These are phyloP conservation scores for Aspergillus hiratsukae DNA, from an alignment of 2,329 filamentous ascomycete species.

Conservation along the genomic window DNA sequence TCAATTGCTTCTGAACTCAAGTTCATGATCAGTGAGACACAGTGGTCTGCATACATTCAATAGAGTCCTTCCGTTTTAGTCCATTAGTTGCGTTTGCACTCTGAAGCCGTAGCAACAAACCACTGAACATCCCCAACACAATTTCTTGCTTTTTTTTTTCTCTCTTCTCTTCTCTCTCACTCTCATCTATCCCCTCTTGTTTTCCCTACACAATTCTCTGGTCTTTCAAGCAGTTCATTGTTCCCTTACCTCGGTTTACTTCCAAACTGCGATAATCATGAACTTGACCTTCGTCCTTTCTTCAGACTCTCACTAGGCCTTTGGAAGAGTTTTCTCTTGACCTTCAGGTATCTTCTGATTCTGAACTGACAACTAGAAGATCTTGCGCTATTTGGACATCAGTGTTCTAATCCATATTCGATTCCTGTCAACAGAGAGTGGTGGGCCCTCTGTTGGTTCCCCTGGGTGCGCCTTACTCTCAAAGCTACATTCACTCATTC, in stretches of 20 bases:
- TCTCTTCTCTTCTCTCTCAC: background rate
- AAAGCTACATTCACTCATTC: background rate
- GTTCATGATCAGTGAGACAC: background rate
- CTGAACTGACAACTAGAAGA: background rate
- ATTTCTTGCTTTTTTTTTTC: background rate
- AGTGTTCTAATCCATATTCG: background rate
- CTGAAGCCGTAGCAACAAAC: background rate
- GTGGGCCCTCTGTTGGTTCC: background rate
- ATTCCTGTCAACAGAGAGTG: background rate
- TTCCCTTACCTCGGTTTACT: background rate
- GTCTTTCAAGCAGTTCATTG: background rate
- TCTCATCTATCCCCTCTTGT: background rate
- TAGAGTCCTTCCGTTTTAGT: background rate
- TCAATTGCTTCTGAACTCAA: background rate
- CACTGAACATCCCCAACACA: background rate
- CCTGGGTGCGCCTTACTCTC: background rate
- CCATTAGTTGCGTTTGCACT: background rate
- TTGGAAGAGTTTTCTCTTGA: background rate
- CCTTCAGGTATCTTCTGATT: background rate
- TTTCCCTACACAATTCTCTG: background rate
- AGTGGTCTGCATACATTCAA: background rate
- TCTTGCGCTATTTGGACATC: background rate
- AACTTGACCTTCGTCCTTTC: background rate
- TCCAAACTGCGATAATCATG: background rate
- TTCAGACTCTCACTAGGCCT: background rate